Percentiles rank a stretch among this genome's conserved stretches.
These are phyloP conservation scores for Aspergillus pseudoterreus DNA, from an alignment of 2,329 filamentous ascomycete genomes.

Conservation along the genomic window DNA sequence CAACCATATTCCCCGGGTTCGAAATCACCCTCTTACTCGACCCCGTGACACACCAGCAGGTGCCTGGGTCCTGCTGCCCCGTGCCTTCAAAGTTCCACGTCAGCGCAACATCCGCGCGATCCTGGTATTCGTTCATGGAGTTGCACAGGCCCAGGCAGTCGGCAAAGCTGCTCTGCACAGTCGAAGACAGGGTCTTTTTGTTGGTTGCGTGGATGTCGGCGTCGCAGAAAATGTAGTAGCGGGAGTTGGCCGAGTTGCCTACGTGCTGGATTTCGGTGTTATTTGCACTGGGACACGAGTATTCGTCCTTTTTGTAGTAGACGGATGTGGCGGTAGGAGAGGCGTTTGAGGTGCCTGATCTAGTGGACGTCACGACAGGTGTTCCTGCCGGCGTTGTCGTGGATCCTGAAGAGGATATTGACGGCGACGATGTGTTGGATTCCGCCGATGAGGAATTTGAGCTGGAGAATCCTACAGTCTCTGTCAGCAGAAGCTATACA, in stretches of 20 bases:
- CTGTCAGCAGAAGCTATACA: too few relatives aligned
- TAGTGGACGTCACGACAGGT: too few relatives aligned
- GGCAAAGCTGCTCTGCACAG: background rate
- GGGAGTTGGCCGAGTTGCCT: background rate
- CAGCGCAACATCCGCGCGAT: background rate
- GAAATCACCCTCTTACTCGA: background rate
- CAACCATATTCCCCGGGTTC: slow-evolving; percentile 4
- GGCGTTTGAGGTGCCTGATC: background rate
- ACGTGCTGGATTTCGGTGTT: background rate
- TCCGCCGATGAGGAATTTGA: background rate
- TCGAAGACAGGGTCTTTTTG: slow-evolving; percentile 2
- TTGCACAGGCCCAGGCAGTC: background rate
- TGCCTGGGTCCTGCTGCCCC: background rate
- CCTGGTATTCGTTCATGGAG: slow-evolving; percentile 3
- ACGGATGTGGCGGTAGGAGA: background rate
- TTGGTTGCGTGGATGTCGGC: background rate
- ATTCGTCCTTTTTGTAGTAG: background rate
- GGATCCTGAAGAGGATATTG: background rate
- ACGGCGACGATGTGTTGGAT: background rate
- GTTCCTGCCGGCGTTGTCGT: too few relatives aligned
- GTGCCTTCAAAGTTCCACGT: slow-evolving; percentile 4
- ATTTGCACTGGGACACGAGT: background rate
- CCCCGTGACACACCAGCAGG: slow-evolving; percentile 1
- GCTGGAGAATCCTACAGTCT: too few relatives aligned
- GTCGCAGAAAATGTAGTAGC: slow-evolving; percentile 1